Conservation (phyloP, 805 yeast species). For the Pichia cabralensis region DNA sequence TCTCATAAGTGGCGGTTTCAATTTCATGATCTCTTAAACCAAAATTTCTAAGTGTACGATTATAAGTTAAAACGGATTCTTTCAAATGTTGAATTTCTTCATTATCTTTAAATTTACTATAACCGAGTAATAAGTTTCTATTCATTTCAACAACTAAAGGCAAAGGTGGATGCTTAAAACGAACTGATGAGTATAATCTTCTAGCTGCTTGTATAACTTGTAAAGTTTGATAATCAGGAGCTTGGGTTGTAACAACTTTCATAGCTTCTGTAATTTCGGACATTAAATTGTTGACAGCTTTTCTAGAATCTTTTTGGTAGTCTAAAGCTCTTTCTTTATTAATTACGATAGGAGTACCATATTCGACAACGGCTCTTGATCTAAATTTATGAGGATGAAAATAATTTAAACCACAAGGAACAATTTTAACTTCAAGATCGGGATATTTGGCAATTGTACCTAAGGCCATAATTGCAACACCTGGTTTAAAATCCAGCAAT, state of each 20-base stretch:
- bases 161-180: slow-evolving; percentile 45
- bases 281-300: slow-evolving; percentile 60
- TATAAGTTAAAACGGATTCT: slow-evolving; percentile 58
- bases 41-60: slow-evolving; percentile 49
- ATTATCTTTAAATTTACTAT: slow-evolving; percentile 60
- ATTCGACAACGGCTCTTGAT: slow-evolving; percentile 90
- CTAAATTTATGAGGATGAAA: slow-evolving; percentile 93
- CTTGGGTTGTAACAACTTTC: slow-evolving; percentile 73
- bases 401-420: slow-evolving; percentile 95
- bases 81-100: slow-evolving; percentile 57
- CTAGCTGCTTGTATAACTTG: slow-evolving; percentile 90
- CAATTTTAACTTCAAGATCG: slow-evolving; percentile 65
- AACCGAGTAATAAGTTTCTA: slow-evolving; percentile 76
- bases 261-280: slow-evolving; percentile 58
- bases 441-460: slow-evolving; percentile 75
- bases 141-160: slow-evolving; percentile 86
- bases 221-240: slow-evolving; percentile 80
- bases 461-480: slow-evolving; percentile 95
- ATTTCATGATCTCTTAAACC: slow-evolving; percentile 69
- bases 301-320: slow-evolving; percentile 57
- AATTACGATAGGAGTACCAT: slow-evolving; percentile 76
- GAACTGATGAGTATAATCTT: slow-evolving; percentile 60
- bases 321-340: slow-evolving; percentile 47
- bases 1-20: slow-evolving; percentile 41
- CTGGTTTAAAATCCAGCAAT: slow-evolving; percentile 86